Evolutionary conservation across 176 grass and related monocot genomes (phyloP).

Genomic region (Chloris gayana): DNA sequence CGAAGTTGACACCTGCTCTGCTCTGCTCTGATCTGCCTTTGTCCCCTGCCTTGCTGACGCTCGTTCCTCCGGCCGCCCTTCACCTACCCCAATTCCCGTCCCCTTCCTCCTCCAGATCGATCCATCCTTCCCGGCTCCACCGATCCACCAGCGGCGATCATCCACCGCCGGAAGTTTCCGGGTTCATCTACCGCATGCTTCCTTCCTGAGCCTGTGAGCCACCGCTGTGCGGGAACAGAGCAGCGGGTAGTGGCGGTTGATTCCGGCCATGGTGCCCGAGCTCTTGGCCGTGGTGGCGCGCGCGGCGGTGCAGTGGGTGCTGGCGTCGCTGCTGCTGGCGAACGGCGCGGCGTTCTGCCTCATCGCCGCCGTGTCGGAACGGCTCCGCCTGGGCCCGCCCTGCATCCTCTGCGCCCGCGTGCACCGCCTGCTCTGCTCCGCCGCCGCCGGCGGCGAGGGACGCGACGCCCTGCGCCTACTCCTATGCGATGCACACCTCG

Average conservation of each 20-base stretch:
- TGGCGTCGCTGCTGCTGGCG: constrained; percentile 45
- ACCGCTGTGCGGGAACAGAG: neutral
- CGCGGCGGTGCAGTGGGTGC: constrained; percentile 50
- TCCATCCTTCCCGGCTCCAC: neutral
- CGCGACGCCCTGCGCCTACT: constrained; percentile 17
- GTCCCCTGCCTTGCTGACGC: neutral
- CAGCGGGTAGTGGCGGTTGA: neutral
- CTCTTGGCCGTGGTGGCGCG: constrained; percentile 28
- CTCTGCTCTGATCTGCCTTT: neutral
- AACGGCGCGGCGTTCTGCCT: constrained; percentile 59
- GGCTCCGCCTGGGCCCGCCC: constrained; percentile 39
- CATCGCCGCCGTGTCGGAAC: constrained; percentile 38
- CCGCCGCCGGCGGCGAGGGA: neutral
- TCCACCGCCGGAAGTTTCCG: neutral
- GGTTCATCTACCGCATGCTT: neutral
- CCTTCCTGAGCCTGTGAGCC: neutral
- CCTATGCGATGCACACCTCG: constrained; percentile 41
- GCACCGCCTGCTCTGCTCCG: constrained; percentile 41
- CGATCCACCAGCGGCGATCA: neutral
- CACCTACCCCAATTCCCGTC: constrained; percentile 11
- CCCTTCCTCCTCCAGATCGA: neutral
- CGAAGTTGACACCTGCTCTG: constrained; percentile 35
- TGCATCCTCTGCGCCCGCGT: constrained; percentile 50
- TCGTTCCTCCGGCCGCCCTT: neutral
- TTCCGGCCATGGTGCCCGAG: constrained; percentile 42